Conservation (phyloP, 139 green algal species). For the Nannochloris sp. region DNA sequence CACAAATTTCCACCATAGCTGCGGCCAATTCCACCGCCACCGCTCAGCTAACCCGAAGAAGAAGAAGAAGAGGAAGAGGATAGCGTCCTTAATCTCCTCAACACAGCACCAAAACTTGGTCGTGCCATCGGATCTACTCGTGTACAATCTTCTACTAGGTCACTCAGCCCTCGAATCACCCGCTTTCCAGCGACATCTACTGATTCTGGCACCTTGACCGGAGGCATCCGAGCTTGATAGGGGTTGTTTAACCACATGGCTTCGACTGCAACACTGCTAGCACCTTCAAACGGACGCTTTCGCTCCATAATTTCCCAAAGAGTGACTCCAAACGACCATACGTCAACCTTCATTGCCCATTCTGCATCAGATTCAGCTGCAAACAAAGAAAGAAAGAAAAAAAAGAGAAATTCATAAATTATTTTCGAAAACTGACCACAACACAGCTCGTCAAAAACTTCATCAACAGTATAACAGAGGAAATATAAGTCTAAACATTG, state of each 20-base stretch:
- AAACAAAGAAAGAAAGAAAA: background rate
- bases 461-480: background rate
- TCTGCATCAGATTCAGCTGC: slow-evolving; percentile 3
- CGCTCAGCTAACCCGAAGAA: no score
- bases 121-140: slow-evolving; percentile 12
- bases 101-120: slow-evolving; percentile 6
- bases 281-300: slow-evolving; percentile 29
- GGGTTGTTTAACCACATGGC: background rate
- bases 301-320: slow-evolving; percentile 53
- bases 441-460: no score
- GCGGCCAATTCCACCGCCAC: no score
- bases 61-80: no score
- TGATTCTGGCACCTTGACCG: slow-evolving; percentile 4
- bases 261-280: slow-evolving; percentile 7
- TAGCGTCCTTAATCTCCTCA: slow-evolving; percentile 13
- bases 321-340: slow-evolving; percentile 57
- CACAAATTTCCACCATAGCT: no score
- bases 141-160: slow-evolving; percentile 17
- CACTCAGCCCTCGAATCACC: slow-evolving; percentile 11
- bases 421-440: background rate
- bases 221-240: slow-evolving; percentile 12
- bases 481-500: background rate
- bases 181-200: background rate
- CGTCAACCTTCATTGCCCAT: slow-evolving; percentile 21
- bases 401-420: background rate